Evolutionary conservation across 2,329 filamentous ascomycete genomes (phyloP).

Genomic region (Sporothrix sp.): DNA sequence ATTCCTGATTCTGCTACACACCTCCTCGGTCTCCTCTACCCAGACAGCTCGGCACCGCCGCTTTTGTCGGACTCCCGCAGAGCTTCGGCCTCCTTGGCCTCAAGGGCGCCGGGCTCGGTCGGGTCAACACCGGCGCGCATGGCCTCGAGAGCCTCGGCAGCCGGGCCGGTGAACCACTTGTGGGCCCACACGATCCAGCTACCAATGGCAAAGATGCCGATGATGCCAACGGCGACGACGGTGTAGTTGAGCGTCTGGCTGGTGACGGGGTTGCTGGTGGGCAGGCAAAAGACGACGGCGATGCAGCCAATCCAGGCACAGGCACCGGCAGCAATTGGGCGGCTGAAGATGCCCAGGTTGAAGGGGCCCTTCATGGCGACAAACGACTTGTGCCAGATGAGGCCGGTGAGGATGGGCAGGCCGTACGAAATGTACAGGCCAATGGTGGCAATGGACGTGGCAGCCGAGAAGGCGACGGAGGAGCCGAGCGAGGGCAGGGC

Average conservation of each 20-base stretch:
- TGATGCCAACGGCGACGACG: conserved; percentile 48
- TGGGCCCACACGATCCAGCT: conserved; percentile 44
- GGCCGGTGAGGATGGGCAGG: conserved; percentile 44
- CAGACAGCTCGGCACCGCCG: not conserved
- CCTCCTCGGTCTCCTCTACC: not conserved
- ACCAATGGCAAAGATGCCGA: conserved; percentile 35
- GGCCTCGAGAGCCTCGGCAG: conserved; percentile 41
- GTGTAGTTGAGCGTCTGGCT: conserved; percentile 51
- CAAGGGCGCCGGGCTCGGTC: conserved; percentile 35
- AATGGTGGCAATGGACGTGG: conserved; percentile 49
- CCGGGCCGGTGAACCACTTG: conserved; percentile 47
- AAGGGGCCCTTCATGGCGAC: conserved; percentile 44
- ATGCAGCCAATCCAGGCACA: conserved; percentile 45
- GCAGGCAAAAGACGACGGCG: conserved; percentile 47
- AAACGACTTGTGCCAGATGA: conserved; percentile 43
- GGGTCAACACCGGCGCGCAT: conserved; percentile 39
- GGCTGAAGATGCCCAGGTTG: conserved; percentile 37
- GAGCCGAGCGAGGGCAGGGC: conserved; percentile 46
- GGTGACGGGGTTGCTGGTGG: conserved; percentile 44
- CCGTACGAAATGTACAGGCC: conserved; percentile 50
- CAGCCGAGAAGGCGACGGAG: conserved; percentile 45
- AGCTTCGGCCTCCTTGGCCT: conserved; percentile 25
- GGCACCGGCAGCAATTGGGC: conserved; percentile 37
- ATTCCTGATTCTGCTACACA: not conserved
- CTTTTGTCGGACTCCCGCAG: conserved; percentile 1